Evolutionary conservation across 139 green algal species (phyloP).

Genomic region (Axilococcus clingmanii): DNA sequence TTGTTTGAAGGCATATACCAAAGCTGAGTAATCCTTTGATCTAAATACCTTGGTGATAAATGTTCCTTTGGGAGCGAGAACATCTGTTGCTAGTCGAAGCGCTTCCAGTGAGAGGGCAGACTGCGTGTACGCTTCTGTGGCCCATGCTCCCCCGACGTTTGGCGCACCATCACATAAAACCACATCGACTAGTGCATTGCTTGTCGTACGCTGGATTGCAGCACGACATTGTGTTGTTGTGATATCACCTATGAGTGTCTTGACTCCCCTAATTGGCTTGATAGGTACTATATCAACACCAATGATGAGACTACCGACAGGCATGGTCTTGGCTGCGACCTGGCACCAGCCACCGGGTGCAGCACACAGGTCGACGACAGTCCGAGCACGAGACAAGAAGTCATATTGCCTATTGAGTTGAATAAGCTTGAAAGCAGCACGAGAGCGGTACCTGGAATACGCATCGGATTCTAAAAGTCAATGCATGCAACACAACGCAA

Average conservation of each 20-base stretch:
- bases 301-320: constrained; percentile 77
- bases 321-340: constrained; percentile 91
- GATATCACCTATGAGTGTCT: constrained; percentile 88
- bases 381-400: constrained; percentile 70
- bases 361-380: constrained; percentile 93
- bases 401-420: constrained; percentile 97
- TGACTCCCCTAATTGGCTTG: constrained; percentile 74
- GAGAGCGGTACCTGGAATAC: constrained; percentile 77
- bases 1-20: constrained; percentile 95
- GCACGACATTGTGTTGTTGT: constrained; percentile 62
- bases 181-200: constrained; percentile 71
- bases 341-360: constrained; percentile 86
- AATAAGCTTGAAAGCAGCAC: constrained; percentile 98
- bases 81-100: constrained; percentile 82
- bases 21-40: constrained; percentile 92
- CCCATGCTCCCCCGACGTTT: constrained; percentile 93
- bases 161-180: constrained; percentile 96
- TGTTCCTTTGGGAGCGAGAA: constrained; percentile 73
- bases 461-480: not conserved
- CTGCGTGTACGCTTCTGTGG: constrained; percentile 83
- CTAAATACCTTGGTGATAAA: constrained; percentile 98
- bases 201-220: constrained; percentile 68
- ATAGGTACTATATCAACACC: constrained; percentile 95
- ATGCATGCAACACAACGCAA: not conserved
- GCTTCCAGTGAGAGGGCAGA: constrained; percentile 84